A percentile compares a stretch with the other conserved stretches of the same genome.
Conservation (phyloP, 2,329 filamentous ascomycete genomes). For the Tympanopsis confertula region DNA sequence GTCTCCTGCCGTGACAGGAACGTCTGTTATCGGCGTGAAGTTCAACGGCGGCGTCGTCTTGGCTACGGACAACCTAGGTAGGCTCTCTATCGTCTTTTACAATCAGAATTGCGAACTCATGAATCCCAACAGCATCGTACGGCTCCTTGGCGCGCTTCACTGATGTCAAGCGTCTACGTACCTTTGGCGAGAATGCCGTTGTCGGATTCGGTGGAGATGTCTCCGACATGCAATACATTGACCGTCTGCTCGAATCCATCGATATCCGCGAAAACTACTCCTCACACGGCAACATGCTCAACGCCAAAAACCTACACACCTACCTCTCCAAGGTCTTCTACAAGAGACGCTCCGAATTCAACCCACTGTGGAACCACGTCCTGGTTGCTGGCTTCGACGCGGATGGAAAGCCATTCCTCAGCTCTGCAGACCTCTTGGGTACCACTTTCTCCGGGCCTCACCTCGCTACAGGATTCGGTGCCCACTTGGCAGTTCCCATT, state of each 20-base stretch:
- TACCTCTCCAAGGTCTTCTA: constrained; percentile 96
- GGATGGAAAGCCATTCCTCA: constrained; percentile 73
- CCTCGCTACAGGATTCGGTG: constrained; percentile 85
- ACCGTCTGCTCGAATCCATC: constrained; percentile 78
- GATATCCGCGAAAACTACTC: constrained; percentile 77
- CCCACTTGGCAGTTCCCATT: constrained; percentile 85
- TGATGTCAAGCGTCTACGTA: constrained; percentile 86
- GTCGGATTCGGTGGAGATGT: constrained; percentile 95
- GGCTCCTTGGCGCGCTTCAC: constrained; percentile 94
- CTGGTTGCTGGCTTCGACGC: constrained; percentile 82
- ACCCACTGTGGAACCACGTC: constrained; percentile 94
- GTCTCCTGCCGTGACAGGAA: constrained; percentile 87
- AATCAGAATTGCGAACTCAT: background rate
- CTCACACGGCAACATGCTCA: constrained; percentile 33
- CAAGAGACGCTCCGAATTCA: constrained; percentile 85
- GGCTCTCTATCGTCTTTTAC: constrained; percentile 12
- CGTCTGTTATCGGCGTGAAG: constrained; percentile 88
- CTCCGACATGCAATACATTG: constrained; percentile 97
- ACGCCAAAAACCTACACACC: constrained; percentile 88
- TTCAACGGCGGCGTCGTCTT: constrained; percentile 95
- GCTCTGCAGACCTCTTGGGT: constrained; percentile 80
- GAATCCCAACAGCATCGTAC: constrained; percentile 63
- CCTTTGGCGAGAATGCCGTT: constrained; percentile 73
- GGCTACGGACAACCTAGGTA: constrained; percentile 91
- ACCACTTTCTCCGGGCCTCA: constrained; percentile 83